These are phyloP conservation scores for Immersiella caudata DNA, from an alignment of 495 filamentous ascomycete species.

Conservation along the genomic window DNA sequence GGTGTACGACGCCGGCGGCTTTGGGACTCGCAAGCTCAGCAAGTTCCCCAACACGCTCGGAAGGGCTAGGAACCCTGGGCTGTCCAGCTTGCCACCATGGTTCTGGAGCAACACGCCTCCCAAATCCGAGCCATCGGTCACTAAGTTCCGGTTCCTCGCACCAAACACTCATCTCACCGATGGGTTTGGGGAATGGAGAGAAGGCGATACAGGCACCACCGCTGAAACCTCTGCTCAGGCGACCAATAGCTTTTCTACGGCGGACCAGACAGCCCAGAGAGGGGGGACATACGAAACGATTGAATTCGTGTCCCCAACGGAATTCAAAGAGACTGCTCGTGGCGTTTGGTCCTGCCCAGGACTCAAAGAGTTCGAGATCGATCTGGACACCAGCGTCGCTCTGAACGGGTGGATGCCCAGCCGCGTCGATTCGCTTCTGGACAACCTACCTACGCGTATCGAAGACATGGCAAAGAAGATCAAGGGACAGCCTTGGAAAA, in stretches of 20 bases:
- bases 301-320: constrained; percentile 23
- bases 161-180: constrained; percentile 35
- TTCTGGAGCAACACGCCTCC: constrained; percentile 24
- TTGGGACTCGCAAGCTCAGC: constrained; percentile 18
- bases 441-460: constrained; percentile 40
- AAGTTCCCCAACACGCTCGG: constrained; percentile 33
- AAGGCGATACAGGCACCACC: neutral
- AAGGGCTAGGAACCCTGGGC: constrained; percentile 34
- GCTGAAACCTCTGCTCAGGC: neutral
- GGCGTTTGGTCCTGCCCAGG: constrained; percentile 32
- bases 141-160: constrained; percentile 26
- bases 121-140: neutral
- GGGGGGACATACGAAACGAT: constrained; percentile 1
- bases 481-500: constrained; percentile 19
- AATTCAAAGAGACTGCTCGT: constrained; percentile 18
- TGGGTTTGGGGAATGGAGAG: neutral
- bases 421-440: constrained; percentile 30
- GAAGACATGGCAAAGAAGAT: constrained; percentile 38
- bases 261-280: neutral
- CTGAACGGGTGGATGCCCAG: constrained; percentile 39
- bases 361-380: constrained; percentile 32
- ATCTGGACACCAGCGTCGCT: constrained; percentile 35
- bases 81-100: constrained; percentile 33
- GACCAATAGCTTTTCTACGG: neutral
- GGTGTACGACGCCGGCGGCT: constrained; percentile 10